A percentile compares a stretch with the other conserved stretches of the same genome.
Evolutionary conservation across 441 rosid genomes (phyloP).

Genomic region (Pelargonium fulgidum): DNA sequence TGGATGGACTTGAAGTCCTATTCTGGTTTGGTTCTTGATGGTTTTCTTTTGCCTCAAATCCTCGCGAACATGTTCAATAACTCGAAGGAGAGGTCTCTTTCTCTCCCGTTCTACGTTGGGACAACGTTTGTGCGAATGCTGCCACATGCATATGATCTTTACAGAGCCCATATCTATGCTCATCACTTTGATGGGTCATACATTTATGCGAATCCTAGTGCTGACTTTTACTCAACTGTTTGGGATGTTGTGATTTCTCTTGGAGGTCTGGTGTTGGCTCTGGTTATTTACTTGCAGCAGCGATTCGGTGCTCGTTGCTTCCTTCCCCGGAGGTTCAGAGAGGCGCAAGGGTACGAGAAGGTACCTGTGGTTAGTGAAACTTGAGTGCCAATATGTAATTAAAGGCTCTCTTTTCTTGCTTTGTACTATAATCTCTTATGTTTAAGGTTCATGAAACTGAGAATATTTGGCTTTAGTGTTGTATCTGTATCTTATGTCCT

Average conservation of each 20-base stretch:
- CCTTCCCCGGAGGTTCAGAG: conserved; percentile 14
- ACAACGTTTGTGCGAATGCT: conserved; percentile 22
- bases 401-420: too few relatives aligned
- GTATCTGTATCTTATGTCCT: too few relatives aligned
- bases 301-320: conserved; percentile 26
- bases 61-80: conserved; percentile 27
- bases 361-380: conserved; percentile 5
- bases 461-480: too few relatives aligned
- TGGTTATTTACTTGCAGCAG: conserved; percentile 30
- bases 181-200: conserved; percentile 23
- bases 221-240: conserved; percentile 27
- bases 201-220: conserved; percentile 34
- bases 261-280: conserved; percentile 20
- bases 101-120: conserved; percentile 22
- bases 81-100: conserved; percentile 26
- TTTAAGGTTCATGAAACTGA: too few relatives aligned
- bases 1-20: conserved; percentile 21
- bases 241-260: conserved; percentile 24
- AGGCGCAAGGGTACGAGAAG: background rate
- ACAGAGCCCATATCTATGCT: conserved; percentile 19
- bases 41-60: conserved; percentile 33
- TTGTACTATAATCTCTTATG: too few relatives aligned
- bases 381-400: background rate
- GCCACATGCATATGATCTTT: conserved; percentile 32
- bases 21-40: conserved; percentile 28